Evolutionary conservation across 2,329 filamentous ascomycete species (phyloP).

Genomic region (Alternaria viburni): DNA sequence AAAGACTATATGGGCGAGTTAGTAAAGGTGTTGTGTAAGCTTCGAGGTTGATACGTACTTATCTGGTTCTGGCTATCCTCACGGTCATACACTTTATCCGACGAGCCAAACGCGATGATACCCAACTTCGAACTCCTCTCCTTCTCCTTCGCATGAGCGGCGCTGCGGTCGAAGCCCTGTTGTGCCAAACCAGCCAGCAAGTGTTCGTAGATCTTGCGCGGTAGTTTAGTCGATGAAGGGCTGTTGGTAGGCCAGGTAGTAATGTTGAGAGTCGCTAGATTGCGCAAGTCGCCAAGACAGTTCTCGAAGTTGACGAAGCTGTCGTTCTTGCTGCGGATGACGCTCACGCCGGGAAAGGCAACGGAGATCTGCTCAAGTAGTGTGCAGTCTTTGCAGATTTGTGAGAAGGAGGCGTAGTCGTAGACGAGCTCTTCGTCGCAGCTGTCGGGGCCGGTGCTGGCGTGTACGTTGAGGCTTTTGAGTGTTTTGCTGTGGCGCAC

Average conservation of each 20-base stretch:
- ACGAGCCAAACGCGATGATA: conserved; percentile 56
- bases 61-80: conserved; percentile 56
- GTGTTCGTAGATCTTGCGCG: conserved; percentile 54
- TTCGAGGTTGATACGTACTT: conserved; percentile 17
- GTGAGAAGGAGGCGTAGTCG: conserved; percentile 51
- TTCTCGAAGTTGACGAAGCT: conserved; percentile 54
- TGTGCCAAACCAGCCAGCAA: conserved; percentile 52
- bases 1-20: conserved; percentile 38
- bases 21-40: neutral
- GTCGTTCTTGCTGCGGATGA: conserved; percentile 50
- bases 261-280: conserved; percentile 56
- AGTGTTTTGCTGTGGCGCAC: conserved; percentile 55
- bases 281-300: conserved; percentile 46
- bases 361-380: conserved; percentile 54
- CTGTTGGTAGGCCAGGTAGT: conserved; percentile 57
- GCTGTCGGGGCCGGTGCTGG: conserved; percentile 43
- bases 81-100: conserved; percentile 56
- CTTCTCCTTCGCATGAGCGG: conserved; percentile 34
- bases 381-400: conserved; percentile 54
- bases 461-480: conserved; percentile 54
- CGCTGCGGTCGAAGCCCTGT: conserved; percentile 44
- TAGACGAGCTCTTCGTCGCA: conserved; percentile 54
- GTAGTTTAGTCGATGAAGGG: conserved; percentile 49
- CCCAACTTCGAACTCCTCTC: conserved; percentile 47
- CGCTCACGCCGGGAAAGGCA: conserved; percentile 55